Conservation (phyloP, 768 basidiomycete genomes). For the Trametes elegans region DNA sequence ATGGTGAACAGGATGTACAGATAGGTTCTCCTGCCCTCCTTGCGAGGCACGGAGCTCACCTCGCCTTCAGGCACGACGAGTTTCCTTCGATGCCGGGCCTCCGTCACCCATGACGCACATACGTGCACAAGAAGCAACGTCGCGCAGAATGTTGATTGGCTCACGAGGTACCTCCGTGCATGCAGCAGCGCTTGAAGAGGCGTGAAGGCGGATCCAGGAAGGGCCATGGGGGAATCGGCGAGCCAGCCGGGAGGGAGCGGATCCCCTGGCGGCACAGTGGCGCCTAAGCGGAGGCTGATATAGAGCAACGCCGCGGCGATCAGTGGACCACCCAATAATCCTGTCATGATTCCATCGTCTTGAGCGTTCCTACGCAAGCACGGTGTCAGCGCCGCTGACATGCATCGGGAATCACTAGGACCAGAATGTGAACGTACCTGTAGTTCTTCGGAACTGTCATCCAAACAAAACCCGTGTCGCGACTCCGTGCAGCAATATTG, state of each 20-base stretch:
- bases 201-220: slow-evolving; percentile 45
- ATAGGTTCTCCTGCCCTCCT: slow-evolving; percentile 59
- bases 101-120: slow-evolving; percentile 72
- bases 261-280: slow-evolving; percentile 21
- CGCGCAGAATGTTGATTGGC: slow-evolving; percentile 79
- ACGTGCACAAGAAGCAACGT: slow-evolving; percentile 79
- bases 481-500: slow-evolving; percentile 35
- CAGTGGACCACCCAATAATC: slow-evolving; percentile 79
- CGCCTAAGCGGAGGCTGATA: slow-evolving; percentile 39
- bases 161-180: slow-evolving; percentile 74
- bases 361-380: slow-evolving; percentile 63
- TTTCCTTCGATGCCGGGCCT: slow-evolving; percentile 46
- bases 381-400: neutral
- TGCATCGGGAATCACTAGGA: neutral
- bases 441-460: slow-evolving; percentile 92
- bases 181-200: slow-evolving; percentile 55
- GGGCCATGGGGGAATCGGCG: slow-evolving; percentile 67
- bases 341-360: slow-evolving; percentile 86
- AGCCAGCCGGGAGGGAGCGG: slow-evolving; percentile 66
- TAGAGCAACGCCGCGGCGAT: slow-evolving; percentile 69
- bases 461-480: slow-evolving; percentile 74
- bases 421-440: slow-evolving; percentile 45
- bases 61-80: slow-evolving; percentile 58
- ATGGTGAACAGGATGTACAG: slow-evolving; percentile 67
- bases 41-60: slow-evolving; percentile 73